Evolutionary conservation across 2,329 filamentous ascomycete genomes (phyloP).

Genomic region (Sarocladiaceae sp.): DNA sequence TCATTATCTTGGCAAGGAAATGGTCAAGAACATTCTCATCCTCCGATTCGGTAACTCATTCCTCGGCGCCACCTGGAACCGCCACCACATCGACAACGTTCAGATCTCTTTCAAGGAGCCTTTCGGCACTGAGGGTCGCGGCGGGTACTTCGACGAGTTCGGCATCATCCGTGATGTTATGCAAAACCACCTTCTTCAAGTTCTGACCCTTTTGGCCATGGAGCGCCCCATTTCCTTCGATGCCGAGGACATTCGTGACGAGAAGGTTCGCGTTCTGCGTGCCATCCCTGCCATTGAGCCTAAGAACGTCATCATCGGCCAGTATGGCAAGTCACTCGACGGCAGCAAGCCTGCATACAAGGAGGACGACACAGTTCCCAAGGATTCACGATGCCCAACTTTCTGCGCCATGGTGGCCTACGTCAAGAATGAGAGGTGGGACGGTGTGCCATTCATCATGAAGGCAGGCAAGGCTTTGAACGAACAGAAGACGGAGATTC

Average conservation of each 20-base stretch:
- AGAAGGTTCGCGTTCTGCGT: conserved; percentile 94
- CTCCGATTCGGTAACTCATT: conserved; percentile 98
- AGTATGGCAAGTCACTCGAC: conserved; percentile 95
- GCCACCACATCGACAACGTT: conserved; percentile 98
- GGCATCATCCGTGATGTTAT: conserved; percentile 99
- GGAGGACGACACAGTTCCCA: conserved; percentile 96
- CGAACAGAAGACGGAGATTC: conserved; percentile 99
- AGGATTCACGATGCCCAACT: conserved; percentile 94
- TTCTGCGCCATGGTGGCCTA: conserved; percentile 97
- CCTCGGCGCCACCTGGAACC: conserved; percentile 97
- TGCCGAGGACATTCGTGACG: conserved; percentile 94
- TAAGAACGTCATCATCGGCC: conserved; percentile 99
- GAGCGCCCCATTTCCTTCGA: conserved; percentile 98
- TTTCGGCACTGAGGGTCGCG: conserved; percentile 95
- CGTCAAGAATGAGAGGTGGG: conserved; percentile 99
- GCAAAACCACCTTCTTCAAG: conserved; percentile 98
- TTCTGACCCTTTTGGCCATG: conserved; percentile 94
- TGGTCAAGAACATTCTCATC: conserved; percentile 99
- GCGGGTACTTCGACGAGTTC: conserved; percentile 99
- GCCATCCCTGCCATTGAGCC: conserved; percentile 93
- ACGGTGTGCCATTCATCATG: conserved; percentile 97
- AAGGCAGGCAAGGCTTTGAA: conserved; percentile 99
- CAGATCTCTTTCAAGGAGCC: conserved; percentile 99
- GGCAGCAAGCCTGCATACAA: conserved; percentile 97
- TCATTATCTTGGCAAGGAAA: conserved; percentile 99